Evolutionary conservation across 1,284 basidiomycete species (phyloP), one percentile per base, ranked within the genome.

Genomic region (Puccinia triticina): DNA sequence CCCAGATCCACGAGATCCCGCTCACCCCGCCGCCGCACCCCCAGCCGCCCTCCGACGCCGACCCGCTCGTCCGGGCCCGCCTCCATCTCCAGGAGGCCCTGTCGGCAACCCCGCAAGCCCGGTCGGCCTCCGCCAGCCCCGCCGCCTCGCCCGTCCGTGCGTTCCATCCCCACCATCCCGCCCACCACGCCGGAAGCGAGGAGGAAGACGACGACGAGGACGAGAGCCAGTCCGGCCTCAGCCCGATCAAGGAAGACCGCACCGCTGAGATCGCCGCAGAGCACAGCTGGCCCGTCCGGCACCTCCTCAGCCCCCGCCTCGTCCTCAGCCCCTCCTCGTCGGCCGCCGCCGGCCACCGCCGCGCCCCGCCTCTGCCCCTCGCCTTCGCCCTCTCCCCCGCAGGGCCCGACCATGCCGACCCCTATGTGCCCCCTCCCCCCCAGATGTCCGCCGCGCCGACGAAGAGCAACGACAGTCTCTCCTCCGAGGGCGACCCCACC

Each of bases 181-280:
- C 7, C 10, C 21, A 53, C 50, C 76, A 32, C 26, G 14, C 53
- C 32, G 53, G 61, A 61, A 53, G 53, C 1, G 69, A 72, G 26
- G 67, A 80, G 2, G 66, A 79, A 29, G 40, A 59, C 40, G 57
- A 72, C 34, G 46, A 82, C 18, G 79, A 82, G 2, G 40, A 59
- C 40, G 57, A 72, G 32, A 57, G 75, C 18, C 71, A 82, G 2
- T 75, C 72, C 40, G 79, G 79, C 18, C 50, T 82, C 23, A 75
- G 71, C 14, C 79, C 79, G 18, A 82, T 82, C 53, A 82, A 75
- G 50, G 79, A 82, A 43, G 79, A 82, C 18, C 55, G 79, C 5
- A 82, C 79, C 59, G 79, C 79, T 67, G 79, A 82, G 48, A 32
- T 82, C 48, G 79, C 79, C 26, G 79, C 79, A 16, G 79, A 82